phyloP scores from a whole-genome alignment of 768 basidiomycete species.

The Amanita phalloides region DNA sequence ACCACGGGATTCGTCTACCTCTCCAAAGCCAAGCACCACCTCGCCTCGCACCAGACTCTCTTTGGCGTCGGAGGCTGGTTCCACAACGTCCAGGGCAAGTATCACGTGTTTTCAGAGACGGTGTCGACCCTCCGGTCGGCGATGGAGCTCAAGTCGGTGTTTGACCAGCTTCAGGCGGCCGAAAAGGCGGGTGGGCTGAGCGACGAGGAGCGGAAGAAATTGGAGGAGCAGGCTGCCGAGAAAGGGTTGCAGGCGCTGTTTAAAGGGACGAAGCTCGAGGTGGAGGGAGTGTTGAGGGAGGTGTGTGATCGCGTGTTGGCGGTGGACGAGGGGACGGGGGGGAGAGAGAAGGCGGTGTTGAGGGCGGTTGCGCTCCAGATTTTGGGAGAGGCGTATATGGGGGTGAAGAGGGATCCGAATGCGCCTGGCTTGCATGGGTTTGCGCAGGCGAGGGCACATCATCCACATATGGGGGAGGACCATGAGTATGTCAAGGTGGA shows the following conservation, averaged over 20 bases:
- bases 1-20: conserved; percentile 80
- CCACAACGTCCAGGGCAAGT: conserved; percentile 87
- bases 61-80: conserved; percentile 90
- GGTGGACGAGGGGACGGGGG: conserved; percentile 30
- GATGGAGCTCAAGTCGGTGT: conserved; percentile 81
- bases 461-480: conserved; percentile 33
- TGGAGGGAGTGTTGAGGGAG: conserved; percentile 83
- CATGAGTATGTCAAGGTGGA: conserved; percentile 79
- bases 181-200: conserved; percentile 74
- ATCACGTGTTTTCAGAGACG: conserved; percentile 92
- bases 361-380: conserved; percentile 79
- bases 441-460: not conserved
- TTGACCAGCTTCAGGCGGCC: conserved; percentile 86
- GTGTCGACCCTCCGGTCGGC: conserved; percentile 81
- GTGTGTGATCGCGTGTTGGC: conserved; percentile 75
- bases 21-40: conserved; percentile 74
- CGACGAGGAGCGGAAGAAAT: conserved; percentile 55
- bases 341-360: conserved; percentile 50
- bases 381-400: conserved; percentile 69
- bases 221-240: conserved; percentile 91
- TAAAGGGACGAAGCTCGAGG: conserved; percentile 89
- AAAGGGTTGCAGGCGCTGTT: conserved; percentile 87
- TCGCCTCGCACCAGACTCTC: conserved; percentile 60
- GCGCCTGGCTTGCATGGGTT: conserved; percentile 11
- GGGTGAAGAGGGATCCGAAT: conserved; percentile 50